Evolutionary conservation across 2,329 filamentous ascomycete species (phyloP).

Genomic region (Phyllosticta citrichinensis): DNA sequence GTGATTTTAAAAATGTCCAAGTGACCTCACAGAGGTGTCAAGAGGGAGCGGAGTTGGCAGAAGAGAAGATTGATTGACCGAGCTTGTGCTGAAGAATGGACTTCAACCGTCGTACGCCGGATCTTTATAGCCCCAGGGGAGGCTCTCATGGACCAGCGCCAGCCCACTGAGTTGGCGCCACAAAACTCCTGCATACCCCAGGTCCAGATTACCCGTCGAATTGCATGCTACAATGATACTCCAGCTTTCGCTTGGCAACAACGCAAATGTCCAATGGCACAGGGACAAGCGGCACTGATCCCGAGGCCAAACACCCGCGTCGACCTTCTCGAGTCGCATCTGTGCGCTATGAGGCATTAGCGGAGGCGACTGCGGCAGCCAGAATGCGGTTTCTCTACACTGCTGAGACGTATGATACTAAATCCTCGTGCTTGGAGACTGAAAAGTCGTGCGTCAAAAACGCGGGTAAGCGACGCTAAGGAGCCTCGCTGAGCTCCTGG

Average conservation of each 20-base stretch:
- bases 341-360: background rate
- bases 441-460: background rate
- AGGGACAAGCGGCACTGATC: background rate
- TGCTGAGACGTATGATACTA: background rate
- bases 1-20: background rate
- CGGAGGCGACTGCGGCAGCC: conserved; percentile 1
- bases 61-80: conserved; percentile 1
- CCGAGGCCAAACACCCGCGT: background rate
- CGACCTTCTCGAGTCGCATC: background rate
- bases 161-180: background rate
- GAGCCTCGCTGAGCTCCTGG: background rate
- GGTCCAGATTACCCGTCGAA: background rate
- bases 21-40: background rate
- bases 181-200: background rate
- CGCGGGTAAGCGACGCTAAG: background rate
- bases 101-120: background rate
- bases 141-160: background rate
- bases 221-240: background rate
- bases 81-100: background rate
- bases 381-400: background rate
- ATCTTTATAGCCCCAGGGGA: background rate
- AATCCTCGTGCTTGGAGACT: background rate
- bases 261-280: background rate
- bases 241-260: background rate
- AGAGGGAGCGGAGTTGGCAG: background rate